Base-by-base conservation (phyloP, 2,329 filamentous ascomycete species). In the Aspergillus sp. region DNA sequence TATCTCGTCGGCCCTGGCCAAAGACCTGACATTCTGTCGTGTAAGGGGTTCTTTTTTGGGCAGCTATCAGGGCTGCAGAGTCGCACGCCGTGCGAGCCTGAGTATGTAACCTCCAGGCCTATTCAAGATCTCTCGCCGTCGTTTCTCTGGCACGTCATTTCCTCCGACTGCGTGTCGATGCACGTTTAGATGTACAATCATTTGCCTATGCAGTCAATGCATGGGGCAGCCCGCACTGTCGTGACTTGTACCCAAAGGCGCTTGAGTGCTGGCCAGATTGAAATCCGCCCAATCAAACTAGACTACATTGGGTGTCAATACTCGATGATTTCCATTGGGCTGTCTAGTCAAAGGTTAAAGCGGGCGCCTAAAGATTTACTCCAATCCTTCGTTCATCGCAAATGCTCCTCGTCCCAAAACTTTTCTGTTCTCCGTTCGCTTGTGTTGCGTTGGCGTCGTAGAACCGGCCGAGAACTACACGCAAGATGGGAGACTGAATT, bases 31-130 rank as follows among this genome's bases (percentile, higher is more conserved):
- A 58, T 55, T 61, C 57, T 49, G 55, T 54, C 39, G 45, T 54
- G 59, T 56, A 57, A 59, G 48, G 53, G 53, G 49, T 58, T 61
- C 56, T 59, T 61, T 57, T 61, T 66, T 65, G 65, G 64, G 64
- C 64, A 66, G 60, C 65, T 60, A 67, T 59, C 48, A 47, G 60
- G 56, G 57, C 59, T 62, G 62, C 59, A 60, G 62, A 62, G 62
- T 63, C 59, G 62, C 60, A 50, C 57, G 62, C 54, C 20, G 64
- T 65, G 64, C 60, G 60, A 65, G 60, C 55, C 64, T 58, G 57
- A 41, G 55, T 44, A 56, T 57, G 50, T 54, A 55, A 61, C 56
- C 56, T 49, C 44, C 18, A 13, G 45, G 48, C 44, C 55, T 56
- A 56, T 56, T 50, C 50, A 38, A 58, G 56, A 59, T 51, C 48